A percentile compares a stretch with the other conserved stretches of the same genome.
Evolutionary conservation across 192 early-diverging fungal species (phyloP).

Genomic region (Anaeromyces robustus): DNA sequence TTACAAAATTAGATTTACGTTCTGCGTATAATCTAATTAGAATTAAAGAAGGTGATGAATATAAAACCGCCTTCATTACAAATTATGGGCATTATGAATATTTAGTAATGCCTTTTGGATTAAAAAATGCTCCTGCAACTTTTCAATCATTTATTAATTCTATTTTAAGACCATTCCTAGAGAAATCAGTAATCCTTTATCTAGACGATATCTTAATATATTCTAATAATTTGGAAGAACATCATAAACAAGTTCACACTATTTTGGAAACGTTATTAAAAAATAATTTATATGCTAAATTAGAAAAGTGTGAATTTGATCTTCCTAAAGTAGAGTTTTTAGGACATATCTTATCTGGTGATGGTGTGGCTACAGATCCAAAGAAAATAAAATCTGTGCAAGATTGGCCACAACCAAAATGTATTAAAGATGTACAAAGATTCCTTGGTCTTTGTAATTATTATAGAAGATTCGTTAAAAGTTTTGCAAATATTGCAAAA

Average conservation of each 20-base stretch:
- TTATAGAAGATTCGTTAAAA: conserved; percentile 13
- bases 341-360: conserved; percentile 13
- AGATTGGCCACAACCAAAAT: conserved; percentile 10
- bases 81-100: conserved; percentile 14
- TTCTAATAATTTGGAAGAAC: conserved; percentile 3
- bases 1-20: too few species aligned
- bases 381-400: conserved; percentile 11
- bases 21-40: too few species aligned
- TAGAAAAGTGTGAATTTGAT: conserved; percentile 17
- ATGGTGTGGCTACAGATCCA: conserved; percentile 13
- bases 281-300: conserved; percentile 14
- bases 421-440: conserved; percentile 4
- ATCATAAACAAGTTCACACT: conserved; percentile 5
- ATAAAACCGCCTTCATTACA: too few species aligned
- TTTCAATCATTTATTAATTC: conserved; percentile 24
- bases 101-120: conserved; percentile 16
- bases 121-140: conserved; percentile 17
- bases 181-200: conserved; percentile 11
- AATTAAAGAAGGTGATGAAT: too few species aligned
- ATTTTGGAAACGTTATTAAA: conserved; percentile 13
- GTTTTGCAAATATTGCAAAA: conserved; percentile 4
- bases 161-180: conserved; percentile 8
- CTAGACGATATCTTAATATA: conserved; percentile 22
- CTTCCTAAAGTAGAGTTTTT: conserved; percentile 8
- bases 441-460: conserved; percentile 14